phyloP scores from a whole-genome alignment of 176 grass and related monocot species.

The maize (Zea mays) region Zm-B73-REFERENCE-NAM-5.0 NC_050100.1:113631001-113631500 shows the following conservation, averaged over 20 bases:
- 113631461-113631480: not conserved
- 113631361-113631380: slow-evolving; percentile 55
- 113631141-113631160: slow-evolving; percentile 30
- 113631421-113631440: not conserved
- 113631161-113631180: slow-evolving; percentile 47
- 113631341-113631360: slow-evolving; percentile 28
- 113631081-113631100: slow-evolving; percentile 79
- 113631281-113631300: slow-evolving; percentile 57
- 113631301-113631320: slow-evolving; percentile 11
- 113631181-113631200: slow-evolving; percentile 42
- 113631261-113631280: slow-evolving; percentile 81
- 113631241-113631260: slow-evolving; percentile 68
- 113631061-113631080: slow-evolving; percentile 85
- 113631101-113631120: slow-evolving; percentile 19
- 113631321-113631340: not conserved
- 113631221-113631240: slow-evolving; percentile 72
- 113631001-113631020: slow-evolving; percentile 56
- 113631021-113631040: slow-evolving; percentile 77
- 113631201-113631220: slow-evolving; percentile 54
- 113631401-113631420: slow-evolving; percentile 67
- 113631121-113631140: slow-evolving; percentile 6
- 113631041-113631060: slow-evolving; percentile 87
- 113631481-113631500: not conserved
- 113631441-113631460: not conserved
- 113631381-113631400: slow-evolving; percentile 79